phyloP scores from a whole-genome alignment of 148 eudicot genomes.

The Selenicereus undatus region DNA sequence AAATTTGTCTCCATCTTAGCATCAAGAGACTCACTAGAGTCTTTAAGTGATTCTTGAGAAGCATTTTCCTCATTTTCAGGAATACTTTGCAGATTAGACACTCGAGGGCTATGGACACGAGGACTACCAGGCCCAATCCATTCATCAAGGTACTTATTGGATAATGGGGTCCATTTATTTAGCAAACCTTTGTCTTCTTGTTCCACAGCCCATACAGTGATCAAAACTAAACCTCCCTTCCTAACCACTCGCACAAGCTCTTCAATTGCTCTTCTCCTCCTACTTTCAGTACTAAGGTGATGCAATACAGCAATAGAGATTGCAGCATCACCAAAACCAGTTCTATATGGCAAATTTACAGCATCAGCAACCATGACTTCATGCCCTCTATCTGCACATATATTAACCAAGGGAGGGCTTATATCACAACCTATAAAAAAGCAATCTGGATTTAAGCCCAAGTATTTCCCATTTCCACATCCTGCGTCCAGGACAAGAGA shows the following conservation, averaged over 20 bases:
- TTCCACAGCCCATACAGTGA: constrained; percentile 96
- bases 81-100: constrained; percentile 59
- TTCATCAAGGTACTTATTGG: constrained; percentile 68
- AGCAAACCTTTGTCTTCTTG: constrained; percentile 77
- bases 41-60: constrained; percentile 23
- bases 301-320: constrained; percentile 96
- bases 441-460: constrained; percentile 69
- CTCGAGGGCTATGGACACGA: constrained; percentile 46
- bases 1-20: constrained; percentile 16
- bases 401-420: constrained; percentile 66
- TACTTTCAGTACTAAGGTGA: constrained; percentile 73
- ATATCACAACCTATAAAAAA: constrained; percentile 89
- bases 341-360: constrained; percentile 80
- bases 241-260: constrained; percentile 89
- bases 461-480: constrained; percentile 96
- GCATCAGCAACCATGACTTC: constrained; percentile 95
- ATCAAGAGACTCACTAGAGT: constrained; percentile 25
- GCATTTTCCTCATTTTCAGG: constrained; percentile 66
- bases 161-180: constrained; percentile 90
- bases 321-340: constrained; percentile 82
- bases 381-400: constrained; percentile 77
- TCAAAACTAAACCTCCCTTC: constrained; percentile 73
- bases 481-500: constrained; percentile 91
- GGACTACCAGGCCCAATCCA: constrained; percentile 93
- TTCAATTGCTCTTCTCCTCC: constrained; percentile 82